Evolutionary conservation across 2,329 filamentous ascomycete species (phyloP).

Genomic region (Blumeriella jaapii): DNA sequence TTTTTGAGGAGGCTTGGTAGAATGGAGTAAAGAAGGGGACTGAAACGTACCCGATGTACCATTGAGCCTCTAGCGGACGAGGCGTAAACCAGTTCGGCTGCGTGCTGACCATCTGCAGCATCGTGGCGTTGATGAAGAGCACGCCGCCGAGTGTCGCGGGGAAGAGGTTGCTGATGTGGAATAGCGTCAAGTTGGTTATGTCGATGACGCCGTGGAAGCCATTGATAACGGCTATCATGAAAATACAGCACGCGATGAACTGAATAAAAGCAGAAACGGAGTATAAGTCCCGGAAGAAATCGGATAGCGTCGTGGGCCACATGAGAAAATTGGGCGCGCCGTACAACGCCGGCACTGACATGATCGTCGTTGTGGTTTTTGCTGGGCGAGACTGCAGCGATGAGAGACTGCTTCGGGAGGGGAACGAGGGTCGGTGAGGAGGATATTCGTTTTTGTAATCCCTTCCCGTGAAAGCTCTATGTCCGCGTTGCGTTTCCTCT

Average conservation of each 20-base stretch:
- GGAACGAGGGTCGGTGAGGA: neutral
- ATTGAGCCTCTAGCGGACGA: conserved; percentile 5
- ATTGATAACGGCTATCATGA: conserved; percentile 13
- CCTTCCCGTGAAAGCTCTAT: neutral
- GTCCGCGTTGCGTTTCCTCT: neutral
- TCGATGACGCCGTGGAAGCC: conserved; percentile 14
- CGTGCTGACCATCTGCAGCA: conserved; percentile 8
- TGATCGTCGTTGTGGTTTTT: conserved; percentile 1
- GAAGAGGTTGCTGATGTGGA: conserved; percentile 12
- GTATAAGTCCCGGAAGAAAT: conserved; percentile 9
- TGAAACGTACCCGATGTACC: too few relatives aligned
- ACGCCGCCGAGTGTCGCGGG: conserved; percentile 16
- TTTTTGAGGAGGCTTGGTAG: too few relatives aligned
- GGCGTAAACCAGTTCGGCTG: conserved; percentile 15
- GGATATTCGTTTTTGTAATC: conserved; percentile 1
- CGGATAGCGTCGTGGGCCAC: conserved; percentile 9
- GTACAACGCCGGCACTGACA: conserved; percentile 8
- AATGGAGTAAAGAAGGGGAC: too few relatives aligned
- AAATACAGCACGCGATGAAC: conserved; percentile 16
- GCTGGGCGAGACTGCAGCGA: conserved; percentile 2
- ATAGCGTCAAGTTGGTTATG: conserved; percentile 5
- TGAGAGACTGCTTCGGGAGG: conserved; percentile 4
- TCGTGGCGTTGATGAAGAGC: conserved; percentile 11
- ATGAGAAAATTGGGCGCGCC: conserved; percentile 13
- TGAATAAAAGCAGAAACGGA: conserved; percentile 11